A percentile compares a stretch with the other conserved stretches of the same genome.
Evolutionary conservation across 306 rosid genomes (phyloP).

Genomic region (Cucumis cinereus): DNA sequence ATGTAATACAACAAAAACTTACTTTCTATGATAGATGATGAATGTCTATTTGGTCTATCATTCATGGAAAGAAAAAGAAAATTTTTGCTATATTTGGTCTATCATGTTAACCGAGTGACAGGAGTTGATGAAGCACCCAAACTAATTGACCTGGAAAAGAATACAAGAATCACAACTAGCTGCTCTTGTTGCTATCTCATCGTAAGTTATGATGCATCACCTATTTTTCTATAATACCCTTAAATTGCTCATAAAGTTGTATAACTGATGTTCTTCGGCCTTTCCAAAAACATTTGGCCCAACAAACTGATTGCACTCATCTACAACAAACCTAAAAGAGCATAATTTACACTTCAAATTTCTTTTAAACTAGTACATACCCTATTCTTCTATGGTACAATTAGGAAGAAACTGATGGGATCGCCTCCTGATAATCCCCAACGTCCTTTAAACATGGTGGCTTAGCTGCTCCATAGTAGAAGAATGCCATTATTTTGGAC

Average conservation of each 20-base stretch:
- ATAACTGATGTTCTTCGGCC: background rate
- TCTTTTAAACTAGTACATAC: background rate
- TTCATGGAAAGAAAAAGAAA: too few relatives aligned
- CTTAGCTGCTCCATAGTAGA: slow-evolving; percentile 67
- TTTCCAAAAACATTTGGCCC: background rate
- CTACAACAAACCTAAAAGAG: background rate
- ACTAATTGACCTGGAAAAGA: background rate
- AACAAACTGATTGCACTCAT: background rate
- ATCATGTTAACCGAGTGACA: background rate
- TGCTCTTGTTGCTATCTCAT: background rate
- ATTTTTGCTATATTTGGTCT: too few relatives aligned
- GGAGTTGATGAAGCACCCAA: background rate
- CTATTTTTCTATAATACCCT: background rate
- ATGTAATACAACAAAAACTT: too few relatives aligned
- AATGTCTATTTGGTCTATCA: too few relatives aligned
- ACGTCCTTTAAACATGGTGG: slow-evolving; percentile 45
- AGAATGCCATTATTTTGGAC: slow-evolving; percentile 86
- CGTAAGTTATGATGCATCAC: background rate
- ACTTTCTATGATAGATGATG: too few relatives aligned
- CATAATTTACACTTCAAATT: background rate
- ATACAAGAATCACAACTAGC: background rate
- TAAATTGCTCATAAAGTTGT: background rate
- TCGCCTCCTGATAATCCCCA: slow-evolving; percentile 33
- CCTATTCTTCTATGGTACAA: background rate
- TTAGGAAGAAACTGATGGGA: slow-evolving; percentile 37